Evolutionary conservation across 805 yeast species (phyloP).

Genomic region (Wickerhamiella alocasiicola): DNA sequence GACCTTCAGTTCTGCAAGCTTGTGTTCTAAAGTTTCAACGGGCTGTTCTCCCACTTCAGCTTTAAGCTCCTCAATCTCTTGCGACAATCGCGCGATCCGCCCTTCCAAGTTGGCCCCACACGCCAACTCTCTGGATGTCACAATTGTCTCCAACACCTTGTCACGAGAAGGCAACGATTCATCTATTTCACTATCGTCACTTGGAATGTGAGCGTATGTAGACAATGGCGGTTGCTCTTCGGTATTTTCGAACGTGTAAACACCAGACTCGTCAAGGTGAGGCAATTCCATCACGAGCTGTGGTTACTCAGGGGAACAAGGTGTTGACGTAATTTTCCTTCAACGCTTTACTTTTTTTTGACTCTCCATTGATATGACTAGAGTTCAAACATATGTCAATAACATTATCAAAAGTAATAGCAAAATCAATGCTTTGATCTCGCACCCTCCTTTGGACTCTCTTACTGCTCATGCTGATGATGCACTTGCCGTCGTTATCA

Average conservation of each 20-base stretch:
- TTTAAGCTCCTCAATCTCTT: slow-evolving; percentile 6
- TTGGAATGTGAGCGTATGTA: neutral
- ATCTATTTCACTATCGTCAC: neutral
- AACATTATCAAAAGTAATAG: slow-evolving; percentile 22
- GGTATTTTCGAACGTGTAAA: slow-evolving; percentile 7
- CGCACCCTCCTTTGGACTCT: slow-evolving; percentile 16
- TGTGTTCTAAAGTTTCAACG: neutral
- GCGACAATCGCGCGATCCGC: slow-evolving; percentile 8
- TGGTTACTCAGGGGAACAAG: too few species aligned
- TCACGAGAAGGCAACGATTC: slow-evolving; percentile 1
- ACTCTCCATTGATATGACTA: neutral
- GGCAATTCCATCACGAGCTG: neutral
- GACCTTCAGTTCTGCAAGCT: slow-evolving; percentile 4
- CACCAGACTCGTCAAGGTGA: slow-evolving; percentile 12
- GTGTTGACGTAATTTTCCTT: neutral
- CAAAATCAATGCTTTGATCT: slow-evolving; percentile 24
- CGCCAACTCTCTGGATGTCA: slow-evolving; percentile 7
- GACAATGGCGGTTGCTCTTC: neutral
- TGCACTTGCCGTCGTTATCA: slow-evolving; percentile 36
- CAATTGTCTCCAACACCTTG: slow-evolving; percentile 9
- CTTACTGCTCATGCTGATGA: slow-evolving; percentile 11
- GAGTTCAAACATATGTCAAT: slow-evolving; percentile 17
- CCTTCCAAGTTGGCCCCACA: slow-evolving; percentile 11
- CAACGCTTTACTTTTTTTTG: neutral
- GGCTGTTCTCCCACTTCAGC: slow-evolving; percentile 2